phyloP scores from a whole-genome alignment of 257 asterid species.

The Ajuga chamaepitys region DNA sequence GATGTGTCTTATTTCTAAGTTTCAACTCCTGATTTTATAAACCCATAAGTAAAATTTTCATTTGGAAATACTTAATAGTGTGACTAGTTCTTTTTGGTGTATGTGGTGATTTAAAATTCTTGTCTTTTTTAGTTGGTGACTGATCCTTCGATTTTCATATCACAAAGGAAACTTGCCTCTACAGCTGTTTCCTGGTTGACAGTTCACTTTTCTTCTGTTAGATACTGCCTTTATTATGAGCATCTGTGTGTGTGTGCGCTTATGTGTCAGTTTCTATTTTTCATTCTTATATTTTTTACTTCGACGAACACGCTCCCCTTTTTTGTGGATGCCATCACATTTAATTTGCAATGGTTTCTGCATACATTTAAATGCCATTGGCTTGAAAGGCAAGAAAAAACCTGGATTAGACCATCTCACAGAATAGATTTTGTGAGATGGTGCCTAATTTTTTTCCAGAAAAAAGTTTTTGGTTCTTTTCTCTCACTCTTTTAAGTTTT shows the following conservation, averaged over 20 bases:
- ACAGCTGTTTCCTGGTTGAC: constrained; percentile 1
- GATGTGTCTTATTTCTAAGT: neutral
- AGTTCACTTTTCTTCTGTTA: neutral
- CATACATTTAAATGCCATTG: neutral
- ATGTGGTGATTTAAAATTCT: neutral
- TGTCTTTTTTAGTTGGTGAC: neutral
- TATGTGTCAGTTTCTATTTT: neutral
- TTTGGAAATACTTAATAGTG: neutral
- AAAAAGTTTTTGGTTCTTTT: too few relatives aligned
- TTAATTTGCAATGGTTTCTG: neutral
- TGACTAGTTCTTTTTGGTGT: neutral
- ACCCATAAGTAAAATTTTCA: neutral
- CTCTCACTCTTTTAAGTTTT: too few relatives aligned
- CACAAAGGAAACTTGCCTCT: neutral
- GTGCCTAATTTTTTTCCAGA: too few relatives aligned
- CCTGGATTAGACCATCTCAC: too few relatives aligned
- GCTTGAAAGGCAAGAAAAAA: too few relatives aligned
- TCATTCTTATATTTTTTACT: too few relatives aligned
- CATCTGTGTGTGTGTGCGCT: neutral
- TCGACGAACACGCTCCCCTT: too few relatives aligned
- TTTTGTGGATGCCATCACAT: neutral
- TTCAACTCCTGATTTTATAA: neutral
- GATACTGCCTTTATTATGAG: constrained; percentile 1
- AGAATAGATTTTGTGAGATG: too few relatives aligned
- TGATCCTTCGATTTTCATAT: neutral